Percentiles rank a stretch among this genome's conserved stretches.
Conservation (phyloP, 1,284 basidiomycete species). For the Cutaneotrichosporon arboriforme region DNA sequence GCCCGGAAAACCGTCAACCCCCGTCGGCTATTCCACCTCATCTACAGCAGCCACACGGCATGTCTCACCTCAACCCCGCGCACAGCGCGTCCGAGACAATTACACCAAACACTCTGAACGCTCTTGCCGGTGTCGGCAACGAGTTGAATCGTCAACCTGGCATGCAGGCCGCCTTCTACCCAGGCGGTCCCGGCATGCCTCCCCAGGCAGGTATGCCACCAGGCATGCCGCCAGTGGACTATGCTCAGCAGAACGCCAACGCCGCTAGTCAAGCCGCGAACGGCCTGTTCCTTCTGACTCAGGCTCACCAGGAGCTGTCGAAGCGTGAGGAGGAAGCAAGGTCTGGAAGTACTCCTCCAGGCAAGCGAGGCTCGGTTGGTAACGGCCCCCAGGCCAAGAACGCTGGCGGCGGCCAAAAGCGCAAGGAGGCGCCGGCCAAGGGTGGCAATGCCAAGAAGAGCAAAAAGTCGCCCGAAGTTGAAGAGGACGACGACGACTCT, state of each 20-base stretch:
- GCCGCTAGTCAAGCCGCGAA: constrained; percentile 62
- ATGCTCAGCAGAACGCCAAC: constrained; percentile 44
- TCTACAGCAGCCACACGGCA: constrained; percentile 24
- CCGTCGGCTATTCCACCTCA: constrained; percentile 23
- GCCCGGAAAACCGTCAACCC: constrained; percentile 15
- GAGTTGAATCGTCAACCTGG: constrained; percentile 35
- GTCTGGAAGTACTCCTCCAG: constrained; percentile 24
- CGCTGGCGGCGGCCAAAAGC: constrained; percentile 22
- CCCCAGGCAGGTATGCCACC: constrained; percentile 7
- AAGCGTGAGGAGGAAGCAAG: constrained; percentile 68
- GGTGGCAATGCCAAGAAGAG: constrained; percentile 40
- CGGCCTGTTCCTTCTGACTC: constrained; percentile 84
- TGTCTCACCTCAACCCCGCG: constrained; percentile 29
- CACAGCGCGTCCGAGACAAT: constrained; percentile 57
- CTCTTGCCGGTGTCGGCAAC: constrained; percentile 63
- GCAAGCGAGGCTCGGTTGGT: constrained; percentile 17
- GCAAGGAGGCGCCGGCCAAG: constrained; percentile 23
- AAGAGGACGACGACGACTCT: constrained; percentile 43
- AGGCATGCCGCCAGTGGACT: constrained; percentile 33
- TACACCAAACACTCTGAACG: constrained; percentile 83
- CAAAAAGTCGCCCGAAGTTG: constrained; percentile 37
- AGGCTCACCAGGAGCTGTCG: constrained; percentile 92
- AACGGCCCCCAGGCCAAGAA: neutral
- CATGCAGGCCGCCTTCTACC: constrained; percentile 20
- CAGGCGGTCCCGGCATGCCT: constrained; percentile 7